Evolutionary conservation across 2,329 filamentous ascomycete species (phyloP), one percentile per base, ranked within the genome.

Genomic region (Talaromyces sp.): DNA sequence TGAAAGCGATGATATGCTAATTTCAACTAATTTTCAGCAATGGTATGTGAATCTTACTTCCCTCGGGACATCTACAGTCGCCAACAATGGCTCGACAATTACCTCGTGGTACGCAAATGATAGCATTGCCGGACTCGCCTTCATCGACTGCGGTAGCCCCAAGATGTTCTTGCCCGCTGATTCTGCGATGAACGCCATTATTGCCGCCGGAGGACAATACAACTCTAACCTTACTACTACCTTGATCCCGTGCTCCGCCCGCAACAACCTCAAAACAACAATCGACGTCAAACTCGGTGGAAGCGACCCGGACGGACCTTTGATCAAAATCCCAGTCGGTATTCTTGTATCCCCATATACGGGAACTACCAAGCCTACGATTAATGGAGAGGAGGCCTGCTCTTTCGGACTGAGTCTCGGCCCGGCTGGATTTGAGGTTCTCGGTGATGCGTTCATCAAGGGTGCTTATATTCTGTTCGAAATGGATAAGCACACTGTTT

Each of bases 391-490:
- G 53, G 21, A 54, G 32, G 31, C 31, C 3, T 54, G 53, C 19
- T 54, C 53, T 6, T 54, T 41, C 12, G 53, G 53, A n/a, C 29
- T 54, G 35, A 54, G 53, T 38, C 53, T 19, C 3, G 53, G 53
- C 11, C 53, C 53, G 31, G 53, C 41, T 54, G 53, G 19, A 4
- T 54, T 54, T 14, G 27, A 54, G 32, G 27, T 54, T 38, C 53
- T 54, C 53, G 53, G 53, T 24, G 53, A 54, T 54, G 53, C 53
- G n/a, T 54, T 54, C 53, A 32, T 54, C 27, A 54, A 26, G 31
- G 53, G 53, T 38, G 53, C 53, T 21, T 54, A 54, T 21, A 38
- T 21, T 14, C 9, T 54, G 31, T 54, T 54, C 32, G 35, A 54
- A 19, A 38, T 38, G 53, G 53, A 54, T 35, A 54, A 35, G 5